These are phyloP conservation scores for Tetrastigma voinierianum DNA, from an alignment of 164 flowering plant genomes.

Conservation along the genomic window DNA sequence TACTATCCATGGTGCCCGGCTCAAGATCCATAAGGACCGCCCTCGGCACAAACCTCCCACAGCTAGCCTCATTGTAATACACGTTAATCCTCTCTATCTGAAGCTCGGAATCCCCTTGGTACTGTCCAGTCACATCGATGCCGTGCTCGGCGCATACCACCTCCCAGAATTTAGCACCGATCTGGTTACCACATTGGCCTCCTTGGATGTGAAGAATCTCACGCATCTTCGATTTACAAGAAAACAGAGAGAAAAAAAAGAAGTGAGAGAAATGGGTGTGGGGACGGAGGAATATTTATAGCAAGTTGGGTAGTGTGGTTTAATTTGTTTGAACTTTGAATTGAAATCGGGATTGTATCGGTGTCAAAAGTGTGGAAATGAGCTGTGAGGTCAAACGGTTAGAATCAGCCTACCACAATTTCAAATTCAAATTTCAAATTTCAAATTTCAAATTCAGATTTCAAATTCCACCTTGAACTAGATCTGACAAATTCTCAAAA, in stretches of 20 bases:
- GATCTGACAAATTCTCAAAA: too few relatives aligned
- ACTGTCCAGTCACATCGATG: constrained; percentile 45
- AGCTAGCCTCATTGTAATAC: constrained; percentile 54
- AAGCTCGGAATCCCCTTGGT: constrained; percentile 40
- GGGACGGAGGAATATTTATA: constrained; percentile 3
- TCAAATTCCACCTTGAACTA: neutral
- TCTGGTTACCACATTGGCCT: constrained; percentile 66
- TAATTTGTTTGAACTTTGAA: too few relatives aligned
- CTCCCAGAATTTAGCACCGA: constrained; percentile 60
- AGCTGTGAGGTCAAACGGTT: neutral
- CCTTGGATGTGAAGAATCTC: constrained; percentile 62
- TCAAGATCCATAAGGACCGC: constrained; percentile 68
- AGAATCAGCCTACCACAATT: too few relatives aligned
- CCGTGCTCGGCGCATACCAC: constrained; percentile 56
- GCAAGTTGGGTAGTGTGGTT: too few relatives aligned
- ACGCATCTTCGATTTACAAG: constrained; percentile 28
- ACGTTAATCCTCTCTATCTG: constrained; percentile 52
- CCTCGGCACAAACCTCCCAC: constrained; percentile 52
- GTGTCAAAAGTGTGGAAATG: neutral
- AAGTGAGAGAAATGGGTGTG: neutral
- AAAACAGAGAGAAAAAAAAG: neutral
- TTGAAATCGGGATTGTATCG: too few relatives aligned
- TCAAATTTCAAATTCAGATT: neutral
- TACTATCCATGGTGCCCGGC: constrained; percentile 57
- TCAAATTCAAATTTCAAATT: too few relatives aligned